These are phyloP conservation scores for Grosmannia huntii DNA, from an alignment of 2,329 filamentous ascomycete genomes.

Conservation along the genomic window DNA sequence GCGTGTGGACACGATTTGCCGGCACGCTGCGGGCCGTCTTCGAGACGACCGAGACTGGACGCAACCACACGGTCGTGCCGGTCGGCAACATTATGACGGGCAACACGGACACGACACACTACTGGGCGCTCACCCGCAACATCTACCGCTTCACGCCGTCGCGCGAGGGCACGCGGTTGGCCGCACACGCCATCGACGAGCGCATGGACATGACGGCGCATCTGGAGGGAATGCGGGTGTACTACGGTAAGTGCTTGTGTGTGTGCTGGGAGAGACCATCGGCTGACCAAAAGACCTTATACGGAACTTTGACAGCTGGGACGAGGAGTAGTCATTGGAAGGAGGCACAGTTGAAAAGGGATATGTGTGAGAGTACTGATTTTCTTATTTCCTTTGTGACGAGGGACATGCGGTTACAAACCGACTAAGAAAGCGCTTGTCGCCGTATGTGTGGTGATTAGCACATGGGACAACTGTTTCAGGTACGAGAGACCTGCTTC, in stretches of 20 bases:
- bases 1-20: slow-evolving; percentile 13
- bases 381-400: no score
- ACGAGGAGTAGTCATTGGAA: background rate
- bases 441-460: no score
- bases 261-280: no score
- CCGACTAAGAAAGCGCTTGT: no score
- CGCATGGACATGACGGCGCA: slow-evolving; percentile 21
- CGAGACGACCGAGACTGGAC: slow-evolving; percentile 1
- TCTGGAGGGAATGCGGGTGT: slow-evolving; percentile 23
- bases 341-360: no score
- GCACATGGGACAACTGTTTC: no score
- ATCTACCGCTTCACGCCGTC: slow-evolving; percentile 35
- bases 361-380: no score
- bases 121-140: slow-evolving; percentile 25
- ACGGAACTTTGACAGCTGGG: slow-evolving; percentile 23
- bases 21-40: slow-evolving; percentile 16
- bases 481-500: no score
- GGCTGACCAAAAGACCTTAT: slow-evolving; percentile 17
- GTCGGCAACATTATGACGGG: slow-evolving; percentile 37
- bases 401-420: no score
- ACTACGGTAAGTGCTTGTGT: slow-evolving; percentile 11
- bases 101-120: slow-evolving; percentile 35
- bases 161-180: slow-evolving; percentile 20
- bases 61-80: slow-evolving; percentile 26
- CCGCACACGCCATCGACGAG: slow-evolving; percentile 27